Evolutionary conservation across 2,329 filamentous ascomycete genomes (phyloP).

Genomic region (Pestalotiopsis sp.): DNA sequence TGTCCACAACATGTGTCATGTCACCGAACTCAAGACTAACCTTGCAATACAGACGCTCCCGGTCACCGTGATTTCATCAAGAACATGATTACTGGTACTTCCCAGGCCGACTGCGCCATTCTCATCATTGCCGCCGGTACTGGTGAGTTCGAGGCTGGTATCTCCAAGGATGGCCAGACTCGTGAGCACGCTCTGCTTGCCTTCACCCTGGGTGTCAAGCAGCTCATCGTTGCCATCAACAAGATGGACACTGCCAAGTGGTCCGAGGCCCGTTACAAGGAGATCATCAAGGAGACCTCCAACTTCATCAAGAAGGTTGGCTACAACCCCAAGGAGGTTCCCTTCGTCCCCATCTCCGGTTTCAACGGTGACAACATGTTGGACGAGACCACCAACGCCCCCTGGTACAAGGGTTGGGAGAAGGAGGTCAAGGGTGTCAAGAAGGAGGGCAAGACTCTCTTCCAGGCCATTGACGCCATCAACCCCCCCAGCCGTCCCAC

Average conservation of each 20-base stretch:
- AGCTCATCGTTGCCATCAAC: slow-evolving; percentile 99
- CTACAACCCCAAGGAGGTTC: slow-evolving; percentile 98
- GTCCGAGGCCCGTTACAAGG: slow-evolving; percentile 93
- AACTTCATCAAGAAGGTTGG: slow-evolving; percentile 99
- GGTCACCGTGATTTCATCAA: slow-evolving; percentile 99
- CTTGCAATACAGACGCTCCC: slow-evolving; percentile 71
- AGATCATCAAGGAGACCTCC: slow-evolving; percentile 99
- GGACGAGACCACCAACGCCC: slow-evolving; percentile 83
- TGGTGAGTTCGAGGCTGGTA: slow-evolving; percentile 99
- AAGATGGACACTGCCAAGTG: slow-evolving; percentile 99
- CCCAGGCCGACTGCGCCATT: slow-evolving; percentile 99
- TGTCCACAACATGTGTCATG: background rate
- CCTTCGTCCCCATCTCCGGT: slow-evolving; percentile 99
- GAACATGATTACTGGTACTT: slow-evolving; percentile 99
- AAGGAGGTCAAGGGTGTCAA: slow-evolving; percentile 90
- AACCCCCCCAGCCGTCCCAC: slow-evolving; percentile 89
- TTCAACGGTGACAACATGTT: slow-evolving; percentile 99
- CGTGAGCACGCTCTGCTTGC: slow-evolving; percentile 99
- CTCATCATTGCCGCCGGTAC: slow-evolving; percentile 99
- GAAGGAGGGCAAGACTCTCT: slow-evolving; percentile 92
- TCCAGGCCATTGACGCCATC: slow-evolving; percentile 97
- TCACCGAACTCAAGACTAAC: background rate
- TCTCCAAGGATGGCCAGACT: slow-evolving; percentile 99
- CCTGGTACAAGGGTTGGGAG: slow-evolving; percentile 99
- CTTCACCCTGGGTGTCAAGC: slow-evolving; percentile 99